Conservation (phyloP, 768 basidiomycete species). For the Polyporus arcularius region DNA sequence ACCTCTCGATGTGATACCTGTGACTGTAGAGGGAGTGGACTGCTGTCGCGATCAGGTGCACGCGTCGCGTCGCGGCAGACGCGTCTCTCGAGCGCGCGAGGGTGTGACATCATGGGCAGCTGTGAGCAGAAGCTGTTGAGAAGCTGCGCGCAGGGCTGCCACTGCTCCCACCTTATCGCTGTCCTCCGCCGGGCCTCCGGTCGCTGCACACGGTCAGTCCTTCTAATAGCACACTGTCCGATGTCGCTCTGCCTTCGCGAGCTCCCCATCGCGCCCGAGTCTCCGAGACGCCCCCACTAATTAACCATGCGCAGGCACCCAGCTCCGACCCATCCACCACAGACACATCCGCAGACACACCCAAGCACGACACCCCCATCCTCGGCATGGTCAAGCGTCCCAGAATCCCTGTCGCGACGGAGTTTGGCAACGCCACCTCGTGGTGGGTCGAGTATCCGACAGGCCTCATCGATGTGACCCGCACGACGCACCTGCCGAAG, state of each 20-base stretch:
- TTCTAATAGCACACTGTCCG: neutral
- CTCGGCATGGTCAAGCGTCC: conserved; percentile 50
- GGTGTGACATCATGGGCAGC: conserved; percentile 6
- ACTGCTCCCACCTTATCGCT: conserved; percentile 13
- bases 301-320: neutral
- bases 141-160: neutral
- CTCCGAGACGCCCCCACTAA: neutral
- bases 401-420: conserved; percentile 42
- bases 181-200: neutral
- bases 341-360: conserved; percentile 1
- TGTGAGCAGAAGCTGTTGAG: neutral
- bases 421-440: conserved; percentile 55
- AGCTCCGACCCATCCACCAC: neutral
- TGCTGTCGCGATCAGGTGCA: conserved; percentile 13
- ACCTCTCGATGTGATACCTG: neutral
- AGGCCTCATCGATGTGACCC: conserved; percentile 62
- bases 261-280: neutral
- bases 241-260: neutral
- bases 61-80: conserved; percentile 10
- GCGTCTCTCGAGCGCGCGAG: neutral
- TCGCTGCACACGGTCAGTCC: conserved; percentile 1
- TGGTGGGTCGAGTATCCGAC: conserved; percentile 75
- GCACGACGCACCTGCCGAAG: conserved; percentile 40
- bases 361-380: conserved; percentile 26
- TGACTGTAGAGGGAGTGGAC: neutral